Evolutionary conservation across 805 yeast genomes (phyloP), one percentile per base, ranked within the genome.

Genomic region (Lachancea dasiensis): DNA sequence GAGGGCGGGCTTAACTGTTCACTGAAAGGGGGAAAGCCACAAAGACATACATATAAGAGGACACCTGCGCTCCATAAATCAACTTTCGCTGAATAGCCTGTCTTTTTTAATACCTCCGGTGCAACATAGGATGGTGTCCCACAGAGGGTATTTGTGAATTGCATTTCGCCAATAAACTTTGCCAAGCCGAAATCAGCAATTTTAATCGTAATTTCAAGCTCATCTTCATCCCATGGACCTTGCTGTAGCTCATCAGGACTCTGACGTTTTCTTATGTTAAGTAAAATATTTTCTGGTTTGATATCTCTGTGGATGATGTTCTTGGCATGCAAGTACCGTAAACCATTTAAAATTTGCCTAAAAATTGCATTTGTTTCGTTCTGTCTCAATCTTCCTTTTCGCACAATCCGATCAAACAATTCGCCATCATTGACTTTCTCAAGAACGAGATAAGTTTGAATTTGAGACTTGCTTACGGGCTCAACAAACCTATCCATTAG

Each of bases 51-150:
- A 45, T 84, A 84, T 11, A 83, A 57, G 31, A 84, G 66, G 1
- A 83, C 90, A 3, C 92, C 94, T 6, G 82, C 72, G 53, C 86
- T 81, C 94, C 94, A 84, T 56, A 84, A 60, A 56, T 84, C 94
- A 9, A 80, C 86, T 30, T 81, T 75, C 24, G 81, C 79, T 23
- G 83, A 71, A 49, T 84, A 84, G 2, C 69, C 61, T 8, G 71
- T 67, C 57, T 78, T 77, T 16, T 54, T 49, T n/a, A 68, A 45
- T 5, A 84, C 81, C 51, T 84, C 94, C 0, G 94, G 94, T 0
- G 92, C 92, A 14, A 84, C 92, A 52, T 84, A 84, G 0, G 90
- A 86, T 0, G 94, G 94, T 0, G 94, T 84, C 2, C 94, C 94
- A 61, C 94, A 84, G 27, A 84, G 59, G 0, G 94, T 84, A 48